Percentiles rank a stretch among this genome's conserved stretches.
Conservation (phyloP, 108 stramenopile species). For the Nitzschia putrida region DNA sequence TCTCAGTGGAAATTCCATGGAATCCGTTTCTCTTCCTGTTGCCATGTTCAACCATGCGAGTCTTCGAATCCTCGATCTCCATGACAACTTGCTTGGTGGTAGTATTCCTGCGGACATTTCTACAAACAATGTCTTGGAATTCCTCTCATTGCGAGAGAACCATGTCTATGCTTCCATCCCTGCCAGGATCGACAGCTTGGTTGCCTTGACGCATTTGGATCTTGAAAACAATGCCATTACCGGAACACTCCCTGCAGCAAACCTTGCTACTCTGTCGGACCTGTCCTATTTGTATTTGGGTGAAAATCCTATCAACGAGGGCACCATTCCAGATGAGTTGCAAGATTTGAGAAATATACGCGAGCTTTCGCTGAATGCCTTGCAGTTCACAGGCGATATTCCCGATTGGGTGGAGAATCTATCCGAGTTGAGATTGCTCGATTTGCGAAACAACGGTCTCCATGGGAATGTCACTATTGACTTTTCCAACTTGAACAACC, state of each 20-base stretch:
- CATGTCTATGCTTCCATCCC: conserved; percentile 50
- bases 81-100: conserved; percentile 24
- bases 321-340: conserved; percentile 30
- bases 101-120: conserved; percentile 19
- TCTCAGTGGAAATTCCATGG: conserved; percentile 34
- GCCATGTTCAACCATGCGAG: conserved; percentile 15
- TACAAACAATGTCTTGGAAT: conserved; percentile 22
- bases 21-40: conserved; percentile 9
- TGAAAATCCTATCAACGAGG: conserved; percentile 13
- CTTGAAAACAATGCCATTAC: conserved; percentile 21
- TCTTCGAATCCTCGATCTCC: conserved; percentile 19
- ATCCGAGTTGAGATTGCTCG: conserved; percentile 26
- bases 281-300: conserved; percentile 36
- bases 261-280: neutral
- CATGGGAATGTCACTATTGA: conserved; percentile 17
- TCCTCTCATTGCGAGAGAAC: conserved; percentile 45
- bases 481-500: conserved; percentile 19
- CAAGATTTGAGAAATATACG: conserved; percentile 18
- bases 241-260: conserved; percentile 19
- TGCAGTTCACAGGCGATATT: conserved; percentile 20
- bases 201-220: conserved; percentile 30
- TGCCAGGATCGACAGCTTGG: conserved; percentile 6
- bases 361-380: conserved; percentile 33
- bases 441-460: conserved; percentile 27
- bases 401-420: conserved; percentile 37